Evolutionary conservation across 2,329 filamentous ascomycete species (phyloP).

Genomic region (Diaporthe australafricana): DNA sequence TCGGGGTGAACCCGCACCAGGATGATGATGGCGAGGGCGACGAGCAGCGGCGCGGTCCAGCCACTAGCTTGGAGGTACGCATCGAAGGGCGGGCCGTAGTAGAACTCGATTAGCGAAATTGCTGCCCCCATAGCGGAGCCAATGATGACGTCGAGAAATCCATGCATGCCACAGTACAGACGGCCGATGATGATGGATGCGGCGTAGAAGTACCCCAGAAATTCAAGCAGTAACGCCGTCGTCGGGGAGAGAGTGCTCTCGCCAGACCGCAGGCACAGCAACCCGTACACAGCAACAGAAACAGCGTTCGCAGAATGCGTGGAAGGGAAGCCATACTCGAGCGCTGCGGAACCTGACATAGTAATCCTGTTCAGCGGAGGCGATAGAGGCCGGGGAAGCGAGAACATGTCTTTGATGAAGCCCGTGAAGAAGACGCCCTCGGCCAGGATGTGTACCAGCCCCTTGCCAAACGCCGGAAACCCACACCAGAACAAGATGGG

Average conservation of each 20-base stretch:
- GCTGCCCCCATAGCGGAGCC: slow-evolving; percentile 82
- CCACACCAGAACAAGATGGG: slow-evolving; percentile 98
- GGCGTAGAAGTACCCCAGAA: slow-evolving; percentile 84
- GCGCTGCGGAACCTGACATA: slow-evolving; percentile 93
- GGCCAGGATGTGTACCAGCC: slow-evolving; percentile 81
- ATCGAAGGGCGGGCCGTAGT: slow-evolving; percentile 73
- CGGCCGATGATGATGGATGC: slow-evolving; percentile 90
- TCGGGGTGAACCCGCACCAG: slow-evolving; percentile 93
- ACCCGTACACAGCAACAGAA: slow-evolving; percentile 87
- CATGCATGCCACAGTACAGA: slow-evolving; percentile 98
- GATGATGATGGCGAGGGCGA: slow-evolving; percentile 75
- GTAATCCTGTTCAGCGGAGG: slow-evolving; percentile 94
- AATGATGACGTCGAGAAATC: slow-evolving; percentile 89
- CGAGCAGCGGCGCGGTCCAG: slow-evolving; percentile 72
- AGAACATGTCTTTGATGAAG: slow-evolving; percentile 94
- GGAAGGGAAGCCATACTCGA: slow-evolving; percentile 97
- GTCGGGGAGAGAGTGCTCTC: slow-evolving; percentile 71
- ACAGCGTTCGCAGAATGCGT: slow-evolving; percentile 98
- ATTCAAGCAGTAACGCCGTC: slow-evolving; percentile 72
- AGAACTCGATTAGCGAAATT: slow-evolving; percentile 70
- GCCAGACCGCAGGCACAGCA: slow-evolving; percentile 76
- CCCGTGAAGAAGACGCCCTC: slow-evolving; percentile 88
- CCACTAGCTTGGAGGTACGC: slow-evolving; percentile 75
- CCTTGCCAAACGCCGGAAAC: slow-evolving; percentile 85
- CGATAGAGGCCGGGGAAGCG: slow-evolving; percentile 89